Base-by-base conservation (phyloP, 2,329 filamentous ascomycete species). In the Penicillium aurantiogriseum region DNA sequence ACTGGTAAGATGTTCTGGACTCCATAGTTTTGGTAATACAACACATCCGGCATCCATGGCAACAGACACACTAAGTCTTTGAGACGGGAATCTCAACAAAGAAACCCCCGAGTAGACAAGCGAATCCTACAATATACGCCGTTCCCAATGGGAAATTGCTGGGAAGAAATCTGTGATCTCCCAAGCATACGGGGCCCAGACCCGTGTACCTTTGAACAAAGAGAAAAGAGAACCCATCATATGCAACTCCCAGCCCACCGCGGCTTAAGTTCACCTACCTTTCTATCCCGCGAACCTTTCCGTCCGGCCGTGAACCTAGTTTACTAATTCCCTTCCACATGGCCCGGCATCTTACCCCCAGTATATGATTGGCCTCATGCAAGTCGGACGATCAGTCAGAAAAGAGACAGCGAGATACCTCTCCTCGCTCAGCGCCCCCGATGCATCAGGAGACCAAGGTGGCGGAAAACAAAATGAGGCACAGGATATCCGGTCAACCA, bases 231-330 rank as follows among this genome's bases (percentile, higher is more conserved):
- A 56, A 56, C 44, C 10, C 51, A 35, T 54, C 55, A 57, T 31
- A 57, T 57, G 55, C 55, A 54, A 17, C 15, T 23, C 23, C 21
- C n/a, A 50, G 52, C 45, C 25, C 51, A 40, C 23, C 40, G 44
- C 52, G 59, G 56, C 55, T 62, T 60, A 62, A 58, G 57, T 49
- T 58, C 42, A 53, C 58, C 23, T 50, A 29, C 51, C 45, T 50
- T 59, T 62, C 38, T 31, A 11, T 56, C 23, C 47, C 46, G 62
- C 57, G 56, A 66, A 66, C 58, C 56, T 59, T 33, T 61, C 61
- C 61, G 59, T 58, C 54, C 47, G 57, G 47, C 61, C 56, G 53
- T 4, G 59, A 66, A 64, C 59, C 63, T 64, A 65, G 57, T 59
- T 55, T 51, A 19, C 33, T 15, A 42, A 57, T 57, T 51, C n/a